Conservation (phyloP, 129 eudicot genomes). For the Erigeron canadensis region DNA sequence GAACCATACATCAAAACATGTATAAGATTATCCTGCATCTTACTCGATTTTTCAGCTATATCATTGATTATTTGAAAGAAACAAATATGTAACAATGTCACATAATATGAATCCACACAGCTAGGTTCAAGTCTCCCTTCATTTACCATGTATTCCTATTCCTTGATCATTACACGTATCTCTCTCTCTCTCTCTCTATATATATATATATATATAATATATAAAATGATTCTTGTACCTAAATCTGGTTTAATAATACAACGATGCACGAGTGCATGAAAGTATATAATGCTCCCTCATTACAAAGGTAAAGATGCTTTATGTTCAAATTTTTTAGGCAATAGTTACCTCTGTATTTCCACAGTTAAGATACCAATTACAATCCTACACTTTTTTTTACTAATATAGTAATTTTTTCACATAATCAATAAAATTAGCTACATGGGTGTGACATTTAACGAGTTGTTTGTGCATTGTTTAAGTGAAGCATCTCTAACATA, state of each 20-base stretch:
- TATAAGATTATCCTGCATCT: not conserved
- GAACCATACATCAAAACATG: not conserved
- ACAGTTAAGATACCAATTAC: not conserved
- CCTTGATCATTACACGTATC: no score
- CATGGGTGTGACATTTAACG: not conserved
- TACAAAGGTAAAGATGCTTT: not conserved
- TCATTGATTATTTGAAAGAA: not conserved
- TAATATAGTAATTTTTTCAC: not conserved
- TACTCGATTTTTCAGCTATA: not conserved
- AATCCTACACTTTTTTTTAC: not conserved
- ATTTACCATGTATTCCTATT: no score
- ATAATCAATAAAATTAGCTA: not conserved
- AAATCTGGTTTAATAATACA: not conserved
- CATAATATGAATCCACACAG: not conserved
- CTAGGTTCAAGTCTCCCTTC: no score
- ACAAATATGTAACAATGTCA: not conserved
- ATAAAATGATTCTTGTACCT: not conserved
- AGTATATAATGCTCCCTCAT: not conserved
- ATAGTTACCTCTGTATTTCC: not conserved
- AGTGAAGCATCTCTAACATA: constrained; percentile 3
- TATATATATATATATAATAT: no score
- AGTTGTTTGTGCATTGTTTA: not conserved
- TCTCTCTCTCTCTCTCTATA: no score
- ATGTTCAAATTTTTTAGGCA: not conserved
- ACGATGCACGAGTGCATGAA: not conserved